These are phyloP conservation scores for Aaosphaeria arxii DNA, from an alignment of 2,329 filamentous ascomycete species.

Conservation along the genomic window DNA sequence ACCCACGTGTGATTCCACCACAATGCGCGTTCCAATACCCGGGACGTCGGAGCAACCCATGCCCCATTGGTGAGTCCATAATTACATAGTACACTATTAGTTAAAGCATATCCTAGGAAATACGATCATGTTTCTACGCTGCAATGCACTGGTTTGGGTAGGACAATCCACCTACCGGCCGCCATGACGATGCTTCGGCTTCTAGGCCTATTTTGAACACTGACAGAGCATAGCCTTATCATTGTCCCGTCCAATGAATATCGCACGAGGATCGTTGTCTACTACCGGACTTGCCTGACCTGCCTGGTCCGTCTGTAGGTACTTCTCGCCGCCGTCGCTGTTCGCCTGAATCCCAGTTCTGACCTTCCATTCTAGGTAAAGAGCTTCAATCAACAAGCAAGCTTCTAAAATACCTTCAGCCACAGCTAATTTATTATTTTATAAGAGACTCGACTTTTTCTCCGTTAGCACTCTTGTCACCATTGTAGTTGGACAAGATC, in stretches of 20 bases:
- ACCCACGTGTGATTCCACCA: too few relatives aligned
- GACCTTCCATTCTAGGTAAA: conserved; percentile 32
- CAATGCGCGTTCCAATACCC: too few relatives aligned
- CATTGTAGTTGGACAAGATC: too few relatives aligned
- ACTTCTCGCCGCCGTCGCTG: conserved; percentile 13
- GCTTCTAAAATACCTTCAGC: conserved; percentile 10
- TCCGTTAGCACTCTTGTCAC: too few relatives aligned
- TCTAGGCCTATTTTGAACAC: not conserved
- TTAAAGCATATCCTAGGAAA: too few relatives aligned
- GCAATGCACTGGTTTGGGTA: too few relatives aligned
- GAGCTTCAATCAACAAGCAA: conserved; percentile 15
- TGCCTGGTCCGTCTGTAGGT: conserved; percentile 24
- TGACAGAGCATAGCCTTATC: conserved; percentile 12
- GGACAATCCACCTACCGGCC: too few relatives aligned
- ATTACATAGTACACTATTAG: too few relatives aligned
- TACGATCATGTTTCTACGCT: too few relatives aligned
- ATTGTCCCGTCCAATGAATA: conserved; percentile 25
- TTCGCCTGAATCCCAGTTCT: conserved; percentile 10
- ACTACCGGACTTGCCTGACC: not conserved
- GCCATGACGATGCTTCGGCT: not conserved
- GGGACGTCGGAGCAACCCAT: too few relatives aligned
- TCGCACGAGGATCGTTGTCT: conserved; percentile 22
- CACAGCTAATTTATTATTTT: not conserved
- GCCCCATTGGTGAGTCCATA: too few relatives aligned
- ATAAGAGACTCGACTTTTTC: conserved; percentile 1